Evolutionary conservation across 1,139 yeast species (phyloP), one percentile per base, ranked within the genome.

Genomic region (Saccharomyces hybrid): DNA sequence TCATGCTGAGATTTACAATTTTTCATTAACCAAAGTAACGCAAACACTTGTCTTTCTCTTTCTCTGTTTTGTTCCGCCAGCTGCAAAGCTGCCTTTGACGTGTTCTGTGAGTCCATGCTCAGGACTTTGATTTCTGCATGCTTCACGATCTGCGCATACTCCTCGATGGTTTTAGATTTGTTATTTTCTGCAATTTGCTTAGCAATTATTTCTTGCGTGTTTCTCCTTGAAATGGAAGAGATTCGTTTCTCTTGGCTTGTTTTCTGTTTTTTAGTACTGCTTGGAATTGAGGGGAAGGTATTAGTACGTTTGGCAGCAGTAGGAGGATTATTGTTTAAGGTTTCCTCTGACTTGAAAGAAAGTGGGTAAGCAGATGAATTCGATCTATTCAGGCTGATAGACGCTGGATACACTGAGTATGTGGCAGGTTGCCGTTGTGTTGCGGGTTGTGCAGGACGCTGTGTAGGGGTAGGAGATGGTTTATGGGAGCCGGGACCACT

Each of bases 21-120:
- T 61, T 83, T 81, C 69, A 84, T 74, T 41, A 90, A 73, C 89
- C 95, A 88, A 1, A 86, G 80, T 80, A 88, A 79, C 5, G 93
- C 96, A 70, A 88, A 87, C 1, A 87, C 74, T 68, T 88, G 96
- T 54, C 88, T 79, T 61, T 82, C 83, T 56, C 84, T 77, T 61
- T 87, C 95, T 50, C 79, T 79, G 52, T 59, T 62, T 51, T 67
- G 70, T 56, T 68, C 72, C 16, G 70, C 69, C 11, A 58, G 53
- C 52, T 67, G 71, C 20, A 67, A 59, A 4, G 61, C 57, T 2
- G 70, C 57, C 58, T 67, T 68, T 11, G 70, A 58, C 42, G 62
- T 63, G 11, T 60, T 58, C 31, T 60, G 56, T 2, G 66, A 53
- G 53, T 66, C 67, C 63, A 68, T 63, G 46, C 64, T 65, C 32